Percentiles rank a stretch among this genome's conserved stretches.
Conservation (phyloP, 306 rosid species). For the Medicago lupulina region DNA sequence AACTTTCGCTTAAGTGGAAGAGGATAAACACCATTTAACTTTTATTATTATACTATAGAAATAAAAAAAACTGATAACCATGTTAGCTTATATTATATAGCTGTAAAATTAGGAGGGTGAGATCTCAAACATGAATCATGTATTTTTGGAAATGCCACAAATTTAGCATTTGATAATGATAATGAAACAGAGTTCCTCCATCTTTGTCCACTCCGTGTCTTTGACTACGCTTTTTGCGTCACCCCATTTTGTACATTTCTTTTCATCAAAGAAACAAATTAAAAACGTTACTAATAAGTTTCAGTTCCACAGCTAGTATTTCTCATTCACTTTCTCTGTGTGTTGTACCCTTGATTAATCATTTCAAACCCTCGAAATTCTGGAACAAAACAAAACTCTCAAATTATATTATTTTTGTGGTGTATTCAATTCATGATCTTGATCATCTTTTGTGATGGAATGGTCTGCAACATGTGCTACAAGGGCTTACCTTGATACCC, state of each 20-base stretch:
- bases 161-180: background rate
- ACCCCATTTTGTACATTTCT: background rate
- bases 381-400: background rate
- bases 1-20: no score
- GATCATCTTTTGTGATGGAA: constrained; percentile 45
- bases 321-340: background rate
- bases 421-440: constrained; percentile 2
- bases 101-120: no score
- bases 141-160: background rate
- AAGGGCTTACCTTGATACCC: constrained; percentile 68
- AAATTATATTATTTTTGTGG: background rate
- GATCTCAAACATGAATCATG: no score
- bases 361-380: background rate
- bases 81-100: no score
- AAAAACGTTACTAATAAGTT: background rate
- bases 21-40: no score
- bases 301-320: background rate
- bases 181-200: background rate
- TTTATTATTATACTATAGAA: no score
- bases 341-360: background rate
- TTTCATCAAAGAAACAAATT: no score
- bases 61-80: no score
- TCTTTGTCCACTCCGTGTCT: background rate
- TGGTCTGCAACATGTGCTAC: constrained; percentile 69
- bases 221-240: constrained; percentile 10